Base-by-base conservation (phyloP, 768 basidiomycete genomes). In the Naematelia aurantialba region DNA sequence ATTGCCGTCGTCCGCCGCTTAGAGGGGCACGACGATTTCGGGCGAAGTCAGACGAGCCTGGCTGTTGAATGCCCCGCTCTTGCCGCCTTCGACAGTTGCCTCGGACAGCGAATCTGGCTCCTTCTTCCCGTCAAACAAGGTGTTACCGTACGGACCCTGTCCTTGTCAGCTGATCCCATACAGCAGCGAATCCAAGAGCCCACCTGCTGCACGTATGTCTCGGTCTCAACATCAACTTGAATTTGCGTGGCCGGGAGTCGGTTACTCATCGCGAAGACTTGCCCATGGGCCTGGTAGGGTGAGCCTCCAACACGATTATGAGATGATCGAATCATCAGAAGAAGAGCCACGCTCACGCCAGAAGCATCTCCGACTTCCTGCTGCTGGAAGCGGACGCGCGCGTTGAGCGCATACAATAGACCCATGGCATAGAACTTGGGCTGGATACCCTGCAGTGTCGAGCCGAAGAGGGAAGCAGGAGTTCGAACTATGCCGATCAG, bases 331-430 rank as follows among this genome's bases (percentile, higher is more conserved):
- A 52, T 12, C n/a, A 52, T 5, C 12, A 17, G 17, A n/a, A n/a
- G 13, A 54, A 25, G 5, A 3, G 27, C 14, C 47, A 26, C 13
- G 49, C 61, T 58, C 52, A 63, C 61, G 13, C 21, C 57, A 44
- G 42, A 27, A 2, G 31, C 14, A 11, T 54, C 54, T 4, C 30
- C 58, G 19, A 30, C 22, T 17, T 3, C 10, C 13, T 56, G 47
- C 21, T 46, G 54, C 50, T 53, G 25, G 30, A 65, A 58, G 19
- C 17, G n/a, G 22, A 65, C 27, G 21, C 63, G 44, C 44, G 59
- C 42, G 52, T 65, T 65, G 31, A 65, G 42, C 17, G 63, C 49
- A 52, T 58, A 60, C 55, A 65, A 53, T 17, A 66, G 42, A 56
- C 61, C 60, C 12, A 62, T 42, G 21, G 52, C 58, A 55, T 66